phyloP scores from a whole-genome alignment of 352 stramenopile genomes.

The Phytophthora syringae region DNA sequence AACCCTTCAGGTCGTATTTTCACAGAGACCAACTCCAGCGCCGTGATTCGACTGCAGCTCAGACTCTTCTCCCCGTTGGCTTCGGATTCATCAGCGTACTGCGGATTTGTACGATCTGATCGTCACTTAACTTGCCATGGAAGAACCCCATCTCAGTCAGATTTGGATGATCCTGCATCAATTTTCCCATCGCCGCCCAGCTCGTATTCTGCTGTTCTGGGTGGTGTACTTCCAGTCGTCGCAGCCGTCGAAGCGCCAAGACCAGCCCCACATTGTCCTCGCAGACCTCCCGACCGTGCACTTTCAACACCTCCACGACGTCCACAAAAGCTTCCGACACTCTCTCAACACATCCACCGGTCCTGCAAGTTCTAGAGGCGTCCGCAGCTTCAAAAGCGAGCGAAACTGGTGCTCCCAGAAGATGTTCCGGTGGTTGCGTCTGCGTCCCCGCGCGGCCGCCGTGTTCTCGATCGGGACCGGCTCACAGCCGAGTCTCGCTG shows the following conservation, averaged over 20 bases:
- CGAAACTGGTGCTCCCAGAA: constrained; percentile 74
- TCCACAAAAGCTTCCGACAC: constrained; percentile 44
- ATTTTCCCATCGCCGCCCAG: constrained; percentile 41
- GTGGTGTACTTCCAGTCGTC: constrained; percentile 76
- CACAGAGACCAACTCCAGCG: constrained; percentile 75
- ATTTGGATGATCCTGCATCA: constrained; percentile 41
- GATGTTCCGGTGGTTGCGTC: constrained; percentile 47
- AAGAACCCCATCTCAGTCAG: constrained; percentile 72
- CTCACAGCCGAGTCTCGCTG: constrained; percentile 15
- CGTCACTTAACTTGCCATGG: constrained; percentile 65
- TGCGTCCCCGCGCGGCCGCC: constrained; percentile 16
- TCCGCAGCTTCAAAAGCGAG: constrained; percentile 45
- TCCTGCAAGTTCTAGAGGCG: constrained; percentile 10
- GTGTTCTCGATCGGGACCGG: constrained; percentile 23
- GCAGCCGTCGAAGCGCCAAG: constrained; percentile 44
- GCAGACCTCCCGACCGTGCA: constrained; percentile 71
- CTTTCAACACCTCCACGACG: constrained; percentile 61
- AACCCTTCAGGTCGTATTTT: constrained; percentile 57
- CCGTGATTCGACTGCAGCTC: constrained; percentile 31
- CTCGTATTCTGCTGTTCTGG: constrained; percentile 68
- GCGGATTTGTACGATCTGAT: constrained; percentile 50
- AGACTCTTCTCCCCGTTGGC: constrained; percentile 11
- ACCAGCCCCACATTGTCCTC: constrained; percentile 55
- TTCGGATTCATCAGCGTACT: constrained; percentile 25
- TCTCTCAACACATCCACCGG: constrained; percentile 11